phyloP scores from a whole-genome alignment of 345 rosid genomes.

The Camelina neglecta region DNA sequence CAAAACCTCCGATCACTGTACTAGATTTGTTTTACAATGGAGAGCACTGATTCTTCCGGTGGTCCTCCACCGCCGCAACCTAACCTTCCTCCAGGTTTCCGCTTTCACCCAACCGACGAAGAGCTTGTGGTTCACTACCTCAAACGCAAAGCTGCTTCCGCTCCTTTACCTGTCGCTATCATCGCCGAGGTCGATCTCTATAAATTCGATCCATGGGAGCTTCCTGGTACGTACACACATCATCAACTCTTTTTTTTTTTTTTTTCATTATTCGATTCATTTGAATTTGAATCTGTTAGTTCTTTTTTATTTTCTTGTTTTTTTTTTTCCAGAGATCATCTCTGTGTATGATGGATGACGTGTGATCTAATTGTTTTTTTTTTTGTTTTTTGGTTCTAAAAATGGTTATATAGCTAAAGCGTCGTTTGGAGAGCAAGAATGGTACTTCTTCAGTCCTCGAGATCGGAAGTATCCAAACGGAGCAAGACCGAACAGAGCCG shows the following conservation, averaged over 20 bases:
- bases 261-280: not conserved
- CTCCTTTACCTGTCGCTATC: constrained; percentile 84
- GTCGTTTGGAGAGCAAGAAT: constrained; percentile 94
- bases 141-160: constrained; percentile 79
- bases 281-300: not conserved
- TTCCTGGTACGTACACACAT: constrained; percentile 62
- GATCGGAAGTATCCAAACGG: constrained; percentile 98
- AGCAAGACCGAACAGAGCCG: constrained; percentile 95
- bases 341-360: constrained; percentile 15
- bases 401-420: constrained; percentile 64
- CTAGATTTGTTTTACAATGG: constrained; percentile 51
- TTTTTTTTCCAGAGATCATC: not conserved
- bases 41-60: constrained; percentile 77
- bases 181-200: constrained; percentile 94
- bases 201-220: constrained; percentile 98
- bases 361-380: constrained; percentile 21
- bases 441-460: constrained; percentile 97
- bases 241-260: not conserved
- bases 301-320: not conserved
- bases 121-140: constrained; percentile 97
- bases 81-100: constrained; percentile 93
- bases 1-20: constrained; percentile 38
- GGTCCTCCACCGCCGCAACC: constrained; percentile 59
- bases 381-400: too few relatives aligned
- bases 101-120: constrained; percentile 98